Base-by-base conservation (phyloP, 228 moss, liverwort and hornwort genomes). In the Sphagnum magellanicum region DNA sequence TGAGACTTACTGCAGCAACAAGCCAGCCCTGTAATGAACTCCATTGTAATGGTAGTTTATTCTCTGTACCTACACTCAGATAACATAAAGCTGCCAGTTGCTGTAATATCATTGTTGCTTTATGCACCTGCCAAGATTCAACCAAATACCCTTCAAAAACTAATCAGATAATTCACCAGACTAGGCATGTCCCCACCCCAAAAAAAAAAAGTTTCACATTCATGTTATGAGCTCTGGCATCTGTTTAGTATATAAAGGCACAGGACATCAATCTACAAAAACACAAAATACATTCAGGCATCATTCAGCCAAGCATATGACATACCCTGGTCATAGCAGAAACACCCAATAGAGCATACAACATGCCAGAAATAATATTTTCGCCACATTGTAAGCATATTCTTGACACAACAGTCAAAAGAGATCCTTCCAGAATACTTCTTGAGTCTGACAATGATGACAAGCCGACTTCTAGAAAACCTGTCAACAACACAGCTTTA, bases 281-380 rank as follows among this genome's bases (percentile, higher is more conserved):
- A 32, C 32, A 32, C 32, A 32, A 32, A 32, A 32, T 32, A 32
- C 32, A 32, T 32, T 32, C 32, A 32, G 32, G 32, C 2, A 32
- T 32, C 0, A 3, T 3, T 32, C 3, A 32, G 32, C 32, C 32
- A 32, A 50, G 32, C 11, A 12, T 8, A 60, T 50, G 53, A 10
- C 81, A 51, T 85, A 95, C 95, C 90, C 95, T 88, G 71, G 92
- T 85, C 90, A 95, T 88, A 57, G 95, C 92, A 50, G 95, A 95
- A 63, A 95, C 92, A 59, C 95, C 95, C 16, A 95, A 75, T 78
- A 95, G 88, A 53, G 95, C 95, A 84, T 95, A 95, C 63, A 95
- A 69, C 81, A 95, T 90, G 76, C 95, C 95, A 61, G 95, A 95
- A 70, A 95, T 87, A 49, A 90, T 82, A 73, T 89, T 95, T 67